These are phyloP conservation scores for Linum lewisii DNA, from an alignment of 345 rosid genomes.

Conservation along the genomic window DNA sequence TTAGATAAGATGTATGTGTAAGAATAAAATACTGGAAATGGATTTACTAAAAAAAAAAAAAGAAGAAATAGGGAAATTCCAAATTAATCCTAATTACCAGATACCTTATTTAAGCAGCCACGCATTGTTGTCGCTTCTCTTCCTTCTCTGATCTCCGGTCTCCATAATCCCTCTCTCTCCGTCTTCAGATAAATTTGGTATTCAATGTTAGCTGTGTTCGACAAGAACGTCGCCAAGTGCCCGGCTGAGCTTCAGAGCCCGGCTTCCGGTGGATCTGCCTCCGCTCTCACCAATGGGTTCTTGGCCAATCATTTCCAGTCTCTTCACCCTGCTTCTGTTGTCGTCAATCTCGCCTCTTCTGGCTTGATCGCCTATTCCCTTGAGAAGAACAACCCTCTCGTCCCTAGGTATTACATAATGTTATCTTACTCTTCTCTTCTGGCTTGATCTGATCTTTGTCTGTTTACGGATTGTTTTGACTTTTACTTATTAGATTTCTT, in stretches of 20 bases:
- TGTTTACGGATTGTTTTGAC: background rate
- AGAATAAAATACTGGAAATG: too few species aligned
- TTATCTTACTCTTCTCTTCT: background rate
- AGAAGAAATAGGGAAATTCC: too few species aligned
- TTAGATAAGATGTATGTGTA: too few species aligned
- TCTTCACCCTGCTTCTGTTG: conserved; percentile 43
- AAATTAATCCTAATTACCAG: too few species aligned
- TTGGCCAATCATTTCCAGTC: conserved; percentile 53
- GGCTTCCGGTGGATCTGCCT: conserved; percentile 26
- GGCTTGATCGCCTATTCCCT: conserved; percentile 71
- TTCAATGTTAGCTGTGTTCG: conserved; percentile 77
- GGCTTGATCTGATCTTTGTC: conserved; percentile 13
- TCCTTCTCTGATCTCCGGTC: too few species aligned
- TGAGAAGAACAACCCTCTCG: conserved; percentile 68
- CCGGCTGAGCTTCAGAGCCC: conserved; percentile 70
- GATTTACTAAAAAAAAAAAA: too few species aligned
- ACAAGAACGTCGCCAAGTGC: conserved; percentile 70
- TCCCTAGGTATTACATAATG: conserved; percentile 49
- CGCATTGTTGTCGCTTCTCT: too few species aligned
- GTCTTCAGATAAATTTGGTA: too few species aligned
- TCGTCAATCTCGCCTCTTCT: conserved; percentile 67
- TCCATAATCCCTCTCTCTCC: too few species aligned
- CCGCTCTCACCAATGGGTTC: conserved; percentile 57
- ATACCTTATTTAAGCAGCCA: too few species aligned
- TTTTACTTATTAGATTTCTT: background rate